Percentiles rank a stretch among this genome's conserved stretches.
Evolutionary conservation across 345 rosid genomes (phyloP).

Genomic region (Pelargonium nanum): DNA sequence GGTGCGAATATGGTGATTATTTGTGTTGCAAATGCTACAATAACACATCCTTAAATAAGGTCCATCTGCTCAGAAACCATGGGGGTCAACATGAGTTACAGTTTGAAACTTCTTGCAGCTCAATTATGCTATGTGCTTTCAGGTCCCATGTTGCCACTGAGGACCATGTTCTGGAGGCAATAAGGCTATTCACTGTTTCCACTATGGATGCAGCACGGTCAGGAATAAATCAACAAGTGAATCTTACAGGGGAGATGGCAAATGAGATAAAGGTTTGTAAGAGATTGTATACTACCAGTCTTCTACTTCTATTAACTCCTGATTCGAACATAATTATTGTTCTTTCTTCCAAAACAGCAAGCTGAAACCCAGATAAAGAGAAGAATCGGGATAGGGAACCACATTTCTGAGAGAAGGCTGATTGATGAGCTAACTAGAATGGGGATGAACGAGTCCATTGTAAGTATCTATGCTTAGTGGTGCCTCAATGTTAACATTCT

Average conservation of each 20-base stretch:
- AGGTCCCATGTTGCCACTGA: constrained; percentile 84
- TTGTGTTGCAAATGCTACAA: neutral
- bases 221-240: constrained; percentile 83
- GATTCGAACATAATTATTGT: neutral
- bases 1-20: neutral
- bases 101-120: neutral
- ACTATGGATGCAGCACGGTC: constrained; percentile 98
- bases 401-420: constrained; percentile 76
- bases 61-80: neutral
- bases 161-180: constrained; percentile 77
- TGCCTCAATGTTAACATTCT: no score
- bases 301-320: neutral
- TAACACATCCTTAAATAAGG: neutral
- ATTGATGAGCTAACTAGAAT: constrained; percentile 76
- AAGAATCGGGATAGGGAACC: constrained; percentile 77
- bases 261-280: constrained; percentile 68
- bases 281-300: neutral
- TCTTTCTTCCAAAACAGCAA: constrained; percentile 32
- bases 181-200: constrained; percentile 76
- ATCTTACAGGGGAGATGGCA: constrained; percentile 71
- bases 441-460: constrained; percentile 90
- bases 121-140: neutral
- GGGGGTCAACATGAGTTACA: neutral
- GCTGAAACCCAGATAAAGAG: constrained; percentile 92
- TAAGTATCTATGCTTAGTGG: constrained; percentile 31